Evolutionary conservation across 2,329 filamentous ascomycete species (phyloP).

Genomic region (Aspergillus oerlinghausenensis): DNA sequence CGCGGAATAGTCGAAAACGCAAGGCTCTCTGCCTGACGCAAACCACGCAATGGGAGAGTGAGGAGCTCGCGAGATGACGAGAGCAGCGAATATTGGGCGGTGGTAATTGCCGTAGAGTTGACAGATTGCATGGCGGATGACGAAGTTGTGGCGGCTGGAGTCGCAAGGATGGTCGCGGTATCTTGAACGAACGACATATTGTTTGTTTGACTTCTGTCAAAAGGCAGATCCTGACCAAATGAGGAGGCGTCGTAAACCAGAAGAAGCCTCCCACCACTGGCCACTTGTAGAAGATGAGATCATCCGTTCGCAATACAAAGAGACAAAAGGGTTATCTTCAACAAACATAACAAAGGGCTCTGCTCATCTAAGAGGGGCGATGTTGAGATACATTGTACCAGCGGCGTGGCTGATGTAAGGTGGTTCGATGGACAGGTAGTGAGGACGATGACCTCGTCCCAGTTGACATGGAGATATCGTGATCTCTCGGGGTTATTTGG

Average conservation of each 20-base stretch:
- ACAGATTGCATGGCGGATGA: conserved; percentile 16
- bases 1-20: conserved; percentile 32
- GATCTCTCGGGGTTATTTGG: not conserved
- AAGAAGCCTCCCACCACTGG: not conserved
- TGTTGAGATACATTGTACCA: not conserved
- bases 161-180: conserved; percentile 16
- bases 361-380: not conserved
- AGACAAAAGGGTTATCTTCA: not conserved
- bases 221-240: not conserved
- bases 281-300: conserved; percentile 3
- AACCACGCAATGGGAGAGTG: conserved; percentile 32
- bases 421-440: not conserved
- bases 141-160: conserved; percentile 13
- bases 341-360: not conserved
- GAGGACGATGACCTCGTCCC: not conserved
- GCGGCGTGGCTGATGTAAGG: not conserved
- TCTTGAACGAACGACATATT: conserved; percentile 22
- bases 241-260: not conserved
- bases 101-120: conserved; percentile 16
- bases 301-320: conserved; percentile 3
- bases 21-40: conserved; percentile 34
- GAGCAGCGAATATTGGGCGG: conserved; percentile 19
- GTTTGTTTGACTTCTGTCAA: not conserved
- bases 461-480: not conserved
- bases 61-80: conserved; percentile 30